A percentile compares a stretch with the other conserved stretches of the same genome.
These are phyloP conservation scores for Globisporangium abappressorium DNA, from an alignment of 352 stramenopile species.

Conservation along the genomic window DNA sequence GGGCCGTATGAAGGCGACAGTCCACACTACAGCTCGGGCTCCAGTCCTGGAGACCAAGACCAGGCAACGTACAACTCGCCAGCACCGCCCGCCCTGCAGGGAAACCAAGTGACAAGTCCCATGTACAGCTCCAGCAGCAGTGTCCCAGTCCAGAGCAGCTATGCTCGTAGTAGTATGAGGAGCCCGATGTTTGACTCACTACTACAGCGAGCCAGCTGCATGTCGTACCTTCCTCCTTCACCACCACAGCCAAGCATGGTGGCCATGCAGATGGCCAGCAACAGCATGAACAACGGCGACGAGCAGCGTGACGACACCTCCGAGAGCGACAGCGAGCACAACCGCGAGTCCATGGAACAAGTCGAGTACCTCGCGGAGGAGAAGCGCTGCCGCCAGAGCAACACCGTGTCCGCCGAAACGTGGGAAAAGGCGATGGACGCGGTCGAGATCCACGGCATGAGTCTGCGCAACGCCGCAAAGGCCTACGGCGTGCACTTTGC, in stretches of 20 bases:
- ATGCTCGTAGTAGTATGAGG: neutral
- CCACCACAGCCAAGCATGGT: neutral
- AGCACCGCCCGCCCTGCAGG: neutral
- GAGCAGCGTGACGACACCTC: conserved; percentile 27
- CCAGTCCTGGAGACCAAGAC: neutral
- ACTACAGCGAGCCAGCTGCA: neutral
- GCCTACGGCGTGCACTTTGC: conserved; percentile 63
- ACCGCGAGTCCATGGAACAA: conserved; percentile 16
- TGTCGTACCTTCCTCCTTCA: neutral
- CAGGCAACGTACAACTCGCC: neutral
- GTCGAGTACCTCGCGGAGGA: conserved; percentile 18
- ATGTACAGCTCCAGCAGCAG: neutral
- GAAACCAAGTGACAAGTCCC: neutral
- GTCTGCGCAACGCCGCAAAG: conserved; percentile 58
- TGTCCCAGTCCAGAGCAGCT: neutral
- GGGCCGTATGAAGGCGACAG: neutral
- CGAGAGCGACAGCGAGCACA: conserved; percentile 29
- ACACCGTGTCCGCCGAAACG: conserved; percentile 51
- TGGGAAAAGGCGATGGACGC: conserved; percentile 69
- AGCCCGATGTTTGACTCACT: neutral
- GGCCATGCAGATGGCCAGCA: conserved; percentile 2
- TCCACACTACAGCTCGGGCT: conserved; percentile 1
- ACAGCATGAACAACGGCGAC: conserved; percentile 16
- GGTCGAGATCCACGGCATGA: conserved; percentile 68
- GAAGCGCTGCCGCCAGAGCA: conserved; percentile 51